phyloP scores from a whole-genome alignment of 305 asterid species.

The Fraxinus ornus region DNA sequence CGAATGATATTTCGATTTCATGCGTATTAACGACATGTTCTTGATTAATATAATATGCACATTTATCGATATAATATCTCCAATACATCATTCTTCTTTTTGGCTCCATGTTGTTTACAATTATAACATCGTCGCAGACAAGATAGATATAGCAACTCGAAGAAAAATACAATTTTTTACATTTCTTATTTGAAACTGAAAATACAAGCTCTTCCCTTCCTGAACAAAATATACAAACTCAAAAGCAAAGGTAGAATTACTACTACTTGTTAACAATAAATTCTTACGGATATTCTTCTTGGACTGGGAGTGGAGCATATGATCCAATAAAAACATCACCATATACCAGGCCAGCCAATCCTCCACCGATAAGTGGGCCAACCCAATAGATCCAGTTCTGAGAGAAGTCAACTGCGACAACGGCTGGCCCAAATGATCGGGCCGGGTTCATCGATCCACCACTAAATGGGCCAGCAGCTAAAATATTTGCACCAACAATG shows the following conservation, averaged over 20 bases:
- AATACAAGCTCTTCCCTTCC: not conserved
- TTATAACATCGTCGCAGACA: no score
- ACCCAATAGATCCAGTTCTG: constrained; percentile 66
- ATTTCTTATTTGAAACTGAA: not conserved
- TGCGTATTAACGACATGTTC: no score
- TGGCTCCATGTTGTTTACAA: no score
- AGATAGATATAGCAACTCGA: not conserved
- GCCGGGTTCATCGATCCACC: constrained; percentile 86
- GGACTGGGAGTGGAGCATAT: constrained; percentile 35
- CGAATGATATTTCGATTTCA: no score
- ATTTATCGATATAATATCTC: no score
- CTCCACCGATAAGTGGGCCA: constrained; percentile 78
- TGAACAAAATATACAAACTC: not conserved
- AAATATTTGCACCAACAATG: constrained; percentile 65
- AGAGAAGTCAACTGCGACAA: constrained; percentile 44
- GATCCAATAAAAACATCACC: constrained; percentile 53
- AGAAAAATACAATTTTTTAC: not conserved
- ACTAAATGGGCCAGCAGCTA: constrained; percentile 74
- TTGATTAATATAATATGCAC: no score
- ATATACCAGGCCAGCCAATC: constrained; percentile 61
- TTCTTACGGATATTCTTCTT: constrained; percentile 46
- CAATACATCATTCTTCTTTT: no score
- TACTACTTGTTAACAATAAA: not conserved
- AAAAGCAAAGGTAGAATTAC: not conserved
- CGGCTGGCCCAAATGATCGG: constrained; percentile 72